Base-by-base conservation (phyloP, 148 eudicot genomes). In the Chenopodium album region DNA sequence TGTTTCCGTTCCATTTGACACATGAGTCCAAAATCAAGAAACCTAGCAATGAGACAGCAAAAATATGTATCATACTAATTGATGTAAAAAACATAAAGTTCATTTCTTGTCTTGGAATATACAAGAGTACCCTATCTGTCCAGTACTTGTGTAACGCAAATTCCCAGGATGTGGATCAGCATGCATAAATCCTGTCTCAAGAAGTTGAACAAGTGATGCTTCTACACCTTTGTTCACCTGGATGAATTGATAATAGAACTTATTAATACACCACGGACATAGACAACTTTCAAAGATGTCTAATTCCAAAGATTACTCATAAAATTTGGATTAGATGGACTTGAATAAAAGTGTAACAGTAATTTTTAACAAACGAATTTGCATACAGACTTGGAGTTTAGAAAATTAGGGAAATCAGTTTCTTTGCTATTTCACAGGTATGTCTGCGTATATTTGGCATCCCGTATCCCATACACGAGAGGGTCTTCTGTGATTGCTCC, bases 91-190 rank as follows among this genome's bases (percentile, higher is more conserved):
- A n/a, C 52, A 71, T 60, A 6, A 17, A 72, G 66, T n/a, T 10
- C 4, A 52, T 23, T 75, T 4, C 73, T 29, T 31, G 28, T n/a
- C 63, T 68, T 31, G 73, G 32, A 46, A n/a, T 56, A 31, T 37
- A 47, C 41, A 60, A 66, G 71, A 77, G 31, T 92, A 96, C 98
- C 97, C 98, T 82, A 97, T 87, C 86, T 92, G 91, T 73, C 95
- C 98, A 74, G 95, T 84, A 59, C 97, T 82, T 78, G 86, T 88
- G 85, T 97, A 97, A 78, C 93, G 94, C 87, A 97, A 75, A 82
- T 97, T 97, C 79, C 99, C 99, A 81, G 99, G 94, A 86, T 97
- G 99, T 69, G 99, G 98, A 91, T 97, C 99, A 75, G 97, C 99
- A 89, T 97, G 99, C 83, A 97, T 83, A 52, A 91, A 84, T 76